Base-by-base conservation (phyloP, 495 filamentous ascomycete species). In the Chaetomium tenue region DNA sequence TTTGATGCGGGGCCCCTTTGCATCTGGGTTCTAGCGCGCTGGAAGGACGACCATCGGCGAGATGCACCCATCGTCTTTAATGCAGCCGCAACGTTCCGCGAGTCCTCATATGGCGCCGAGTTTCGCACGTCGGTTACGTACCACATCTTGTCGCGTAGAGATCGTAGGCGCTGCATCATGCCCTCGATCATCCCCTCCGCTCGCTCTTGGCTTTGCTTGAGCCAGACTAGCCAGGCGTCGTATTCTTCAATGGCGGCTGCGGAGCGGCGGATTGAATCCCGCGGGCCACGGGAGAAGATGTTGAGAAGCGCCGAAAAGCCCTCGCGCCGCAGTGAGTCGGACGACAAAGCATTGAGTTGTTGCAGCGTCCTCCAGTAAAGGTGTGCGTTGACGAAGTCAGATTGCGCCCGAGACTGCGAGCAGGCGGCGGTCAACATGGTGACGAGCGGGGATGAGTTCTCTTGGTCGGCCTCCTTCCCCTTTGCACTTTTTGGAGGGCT, bases 41-140 rank as follows among this genome's bases (percentile, higher is more conserved):
- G 81, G 63, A 82, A 82, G 0, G 78, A 74, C 20, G 75, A 73
- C 75, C 78, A 81, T 66, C 78, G 77, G 25, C 82, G 78, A 42
- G 84, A 84, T 68, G 79, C 77, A n/a, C 85, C 88, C 94, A 98
- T 98, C n/a, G 87, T 90, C 74, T 93, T 94, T 52, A 98, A 77
- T 37, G 94, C 94, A 62, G 88, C 81, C 13, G 92, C 90, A 13
- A 98, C 88, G 72, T 93, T 88, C 63, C 88, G 87, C 25, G 92
- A 92, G 73, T 95, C 90, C 63, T 96, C 93, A 70, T 97, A 98
- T 2, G 86, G 83, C 48, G 86, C 91, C 20, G 93, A 97, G 70
- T 96, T 93, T 61, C 89, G 88, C 50, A 98, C 94, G 74, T 98
- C 94, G 7, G 93, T 96, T 67, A 94, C 90, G 74, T 96, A 98